These are phyloP conservation scores for Murraya paniculata DNA, from an alignment of 345 rosid genomes.

Conservation along the genomic window DNA sequence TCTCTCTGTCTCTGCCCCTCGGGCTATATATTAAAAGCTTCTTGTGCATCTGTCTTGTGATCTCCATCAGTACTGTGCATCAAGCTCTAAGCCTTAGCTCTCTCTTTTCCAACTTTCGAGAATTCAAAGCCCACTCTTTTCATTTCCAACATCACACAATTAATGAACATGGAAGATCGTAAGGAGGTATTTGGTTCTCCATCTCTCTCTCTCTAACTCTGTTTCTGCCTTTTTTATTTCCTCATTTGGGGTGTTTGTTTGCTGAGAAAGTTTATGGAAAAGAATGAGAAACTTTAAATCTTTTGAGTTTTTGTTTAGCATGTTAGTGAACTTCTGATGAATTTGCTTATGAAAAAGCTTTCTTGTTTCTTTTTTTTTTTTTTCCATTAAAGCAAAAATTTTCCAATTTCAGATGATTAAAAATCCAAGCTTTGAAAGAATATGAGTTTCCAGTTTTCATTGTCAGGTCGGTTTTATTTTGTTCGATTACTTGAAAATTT, in stretches of 20 bases:
- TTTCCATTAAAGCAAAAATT: neutral
- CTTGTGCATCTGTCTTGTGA: neutral
- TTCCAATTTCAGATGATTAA: neutral
- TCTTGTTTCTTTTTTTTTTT: neutral
- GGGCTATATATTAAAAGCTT: neutral
- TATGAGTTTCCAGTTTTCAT: neutral
- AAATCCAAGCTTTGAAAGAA: neutral
- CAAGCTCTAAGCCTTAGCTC: neutral
- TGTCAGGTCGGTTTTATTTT: neutral
- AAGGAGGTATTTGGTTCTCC: conserved; percentile 44
- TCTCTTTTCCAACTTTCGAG: neutral
- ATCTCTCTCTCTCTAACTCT: neutral
- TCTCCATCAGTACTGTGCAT: neutral
- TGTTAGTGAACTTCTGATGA: neutral
- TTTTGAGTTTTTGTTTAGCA: neutral
- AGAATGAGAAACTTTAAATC: neutral
- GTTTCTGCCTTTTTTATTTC: neutral
- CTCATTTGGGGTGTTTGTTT: neutral
- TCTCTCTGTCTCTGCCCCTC: neutral
- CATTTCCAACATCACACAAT: neutral
- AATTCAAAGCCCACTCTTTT: too few relatives aligned
- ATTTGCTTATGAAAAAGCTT: neutral
- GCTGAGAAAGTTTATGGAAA: neutral
- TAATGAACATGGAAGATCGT: conserved; percentile 48
- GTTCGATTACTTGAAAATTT: neutral